Conservation (phyloP, 1,284 basidiomycete genomes). For the Apiotrichum gamsii region DNA sequence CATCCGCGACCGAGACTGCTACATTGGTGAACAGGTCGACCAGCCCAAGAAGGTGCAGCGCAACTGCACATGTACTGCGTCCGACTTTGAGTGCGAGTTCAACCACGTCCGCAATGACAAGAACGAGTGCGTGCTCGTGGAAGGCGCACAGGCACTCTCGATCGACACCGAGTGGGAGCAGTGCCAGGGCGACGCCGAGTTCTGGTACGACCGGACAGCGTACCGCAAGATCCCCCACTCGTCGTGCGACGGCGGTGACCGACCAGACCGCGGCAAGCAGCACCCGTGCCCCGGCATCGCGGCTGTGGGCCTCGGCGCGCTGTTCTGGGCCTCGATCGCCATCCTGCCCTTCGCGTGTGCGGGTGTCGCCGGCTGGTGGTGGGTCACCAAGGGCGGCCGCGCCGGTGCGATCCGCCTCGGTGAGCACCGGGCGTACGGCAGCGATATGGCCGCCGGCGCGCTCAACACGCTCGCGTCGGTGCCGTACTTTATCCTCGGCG, state of each 20-base stretch:
- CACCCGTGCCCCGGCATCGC: constrained; percentile 73
- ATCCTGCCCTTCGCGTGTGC: constrained; percentile 69
- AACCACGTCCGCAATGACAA: constrained; percentile 66
- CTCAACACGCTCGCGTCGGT: constrained; percentile 70
- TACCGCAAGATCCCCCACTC: constrained; percentile 86
- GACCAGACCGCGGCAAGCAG: constrained; percentile 61
- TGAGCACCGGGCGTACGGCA: constrained; percentile 50
- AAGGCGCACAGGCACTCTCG: constrained; percentile 59
- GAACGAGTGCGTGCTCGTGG: constrained; percentile 67
- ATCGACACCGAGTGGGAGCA: constrained; percentile 50
- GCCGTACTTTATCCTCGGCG: constrained; percentile 77
- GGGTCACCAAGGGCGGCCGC: constrained; percentile 62
- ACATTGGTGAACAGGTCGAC: constrained; percentile 64
- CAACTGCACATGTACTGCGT: constrained; percentile 64
- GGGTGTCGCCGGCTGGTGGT: constrained; percentile 69
- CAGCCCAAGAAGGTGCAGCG: constrained; percentile 54
- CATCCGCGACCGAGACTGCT: constrained; percentile 69
- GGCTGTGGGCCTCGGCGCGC: constrained; percentile 55
- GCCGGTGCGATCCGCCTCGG: constrained; percentile 61
- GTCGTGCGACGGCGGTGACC: constrained; percentile 66
- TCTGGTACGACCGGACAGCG: constrained; percentile 82
- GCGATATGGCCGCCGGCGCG: constrained; percentile 49
- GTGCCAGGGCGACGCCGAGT: constrained; percentile 48
- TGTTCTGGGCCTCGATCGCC: constrained; percentile 73
- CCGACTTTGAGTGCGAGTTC: constrained; percentile 95